Base-by-base conservation (phyloP, 2,329 filamentous ascomycete species). In the Colletotrichum cordylinicola region DNA sequence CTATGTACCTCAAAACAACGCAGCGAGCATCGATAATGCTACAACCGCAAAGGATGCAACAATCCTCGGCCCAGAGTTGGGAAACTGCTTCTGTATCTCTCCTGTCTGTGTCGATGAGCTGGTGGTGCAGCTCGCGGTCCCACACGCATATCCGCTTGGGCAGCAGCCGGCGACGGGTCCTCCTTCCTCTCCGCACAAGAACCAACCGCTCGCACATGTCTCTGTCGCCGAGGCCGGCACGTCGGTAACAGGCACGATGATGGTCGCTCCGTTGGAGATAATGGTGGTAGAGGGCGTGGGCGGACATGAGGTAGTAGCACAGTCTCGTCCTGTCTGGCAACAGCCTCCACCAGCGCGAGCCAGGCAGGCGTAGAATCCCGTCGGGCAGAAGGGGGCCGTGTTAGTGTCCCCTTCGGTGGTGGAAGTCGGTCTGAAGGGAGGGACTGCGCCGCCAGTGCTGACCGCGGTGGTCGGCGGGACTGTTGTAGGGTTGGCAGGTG, bases 281-380 rank as follows among this genome's bases (percentile, higher is more conserved):
- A 96, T 91, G 1, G 93, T 94, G 0, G 92, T 94, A 3, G 84
- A 83, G 0, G 88, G 80, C 0, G 88, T 86, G 0, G 91, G 85
- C 0, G 95, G 94, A 80, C 96, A 98, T 8, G 93, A 94, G 0
- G 94, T 94, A 0, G 93, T 94, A 75, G 94, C 91, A 85, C 96
- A 98, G 85, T 98, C 91, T 24, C 96, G 92, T 3, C 95, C 96
- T 0, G 95, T 96, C 73, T 94, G 94, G 85, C 96, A 98, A 86
- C 96, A 98, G 3, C 91, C 91, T 24, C 95, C 95, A 16, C 94
- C 95, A 75, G 96, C 95, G 75, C 93, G 92, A 3, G 96, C 96
- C 4, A 93, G 91, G 84, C 96, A 98, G 67, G 95, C 93, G 84
- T 98, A 98, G 87, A 96, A 98, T 4, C 96, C 96, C 0, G 93